Percentiles rank a stretch among this genome's conserved stretches.
These are phyloP conservation scores for Brassica nigra DNA, from an alignment of 345 rosid genomes.

Conservation along the genomic window DNA sequence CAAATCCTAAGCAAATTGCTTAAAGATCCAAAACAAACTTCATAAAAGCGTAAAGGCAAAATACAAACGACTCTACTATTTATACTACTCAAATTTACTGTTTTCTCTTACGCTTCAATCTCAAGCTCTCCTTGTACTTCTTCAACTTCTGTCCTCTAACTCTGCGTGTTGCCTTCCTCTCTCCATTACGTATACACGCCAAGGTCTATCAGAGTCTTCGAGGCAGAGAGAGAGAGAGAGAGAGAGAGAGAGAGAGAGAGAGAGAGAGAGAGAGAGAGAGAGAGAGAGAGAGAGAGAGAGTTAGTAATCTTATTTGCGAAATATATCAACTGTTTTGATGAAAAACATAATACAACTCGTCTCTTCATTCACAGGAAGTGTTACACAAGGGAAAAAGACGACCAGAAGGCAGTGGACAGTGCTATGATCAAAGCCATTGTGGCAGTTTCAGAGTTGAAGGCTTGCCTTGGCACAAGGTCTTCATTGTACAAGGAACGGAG, in stretches of 20 bases:
- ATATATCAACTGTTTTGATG: neutral
- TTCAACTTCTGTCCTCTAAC: neutral
- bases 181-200: neutral
- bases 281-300: too few relatives aligned
- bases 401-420: conserved; percentile 72
- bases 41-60: neutral
- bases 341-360: neutral
- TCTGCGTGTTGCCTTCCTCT: neutral
- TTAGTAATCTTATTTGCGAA: neutral
- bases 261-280: too few relatives aligned
- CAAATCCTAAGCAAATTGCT: neutral
- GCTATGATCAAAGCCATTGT: conserved; percentile 64
- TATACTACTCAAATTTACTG: neutral
- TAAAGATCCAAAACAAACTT: neutral
- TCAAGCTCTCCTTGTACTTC: neutral
- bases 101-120: neutral
- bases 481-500: conserved; percentile 75
- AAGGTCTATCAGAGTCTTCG: neutral
- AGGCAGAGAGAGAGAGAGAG: neutral
- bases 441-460: conserved; percentile 63
- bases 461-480: conserved; percentile 73
- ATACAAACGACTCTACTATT: neutral
- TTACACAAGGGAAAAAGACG: conserved; percentile 67
- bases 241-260: too few relatives aligned
- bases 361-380: too few relatives aligned